Base-by-base conservation (phyloP, 169 alveolate species). In the Plasmodium cynomolgi region DNA sequence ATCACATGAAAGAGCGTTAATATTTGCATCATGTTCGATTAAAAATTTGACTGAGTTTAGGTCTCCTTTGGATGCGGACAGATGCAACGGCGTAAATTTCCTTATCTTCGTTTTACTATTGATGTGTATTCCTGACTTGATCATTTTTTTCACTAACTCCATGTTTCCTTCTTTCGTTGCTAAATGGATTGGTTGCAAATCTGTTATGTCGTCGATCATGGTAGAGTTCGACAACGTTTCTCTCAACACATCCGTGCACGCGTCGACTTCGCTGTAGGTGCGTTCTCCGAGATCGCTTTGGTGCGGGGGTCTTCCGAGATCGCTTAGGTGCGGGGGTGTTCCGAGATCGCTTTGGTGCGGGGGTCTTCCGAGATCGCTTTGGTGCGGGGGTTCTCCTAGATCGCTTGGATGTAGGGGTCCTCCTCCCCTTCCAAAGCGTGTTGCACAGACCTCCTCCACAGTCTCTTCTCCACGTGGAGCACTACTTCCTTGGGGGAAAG, bases 141-240 rank as follows among this genome's bases (percentile, higher is more conserved):
- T 23, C 29, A 88, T 20, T 13, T 54, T 79, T 58, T 88, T 88
- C 71, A 88, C 47, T 79, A 88, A 37, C n/a, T 79, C 94, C 11
- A 88, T 79, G 54, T 88, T 88, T 11, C 94, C 94, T 47, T 88
- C 94, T 58, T 88, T 88, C 5, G 83, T 88, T 34, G 94, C 94
- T 33, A 88, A 56, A 58, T 88, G 94, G 29, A 88, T 88, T 33
- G 94, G 90, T 26, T 88, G 90, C 50, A 88, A 79, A 47, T 84
- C 93, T 0, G 77, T 73, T 11, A 84, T 84, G 58, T 50, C 62
- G 34, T 88, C 94, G 4, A 77, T 15, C 31, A 23, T 1, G 37
- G 83, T 41, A 1, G 26, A 31, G 2, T 34, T 37, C 33, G 34
- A 88, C 8, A 88, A 13, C 13, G 20, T 79, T 20, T 79, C 88